Conservation (phyloP, 1,284 basidiomycete genomes). For the Cryptococcus amylolentus region DNA sequence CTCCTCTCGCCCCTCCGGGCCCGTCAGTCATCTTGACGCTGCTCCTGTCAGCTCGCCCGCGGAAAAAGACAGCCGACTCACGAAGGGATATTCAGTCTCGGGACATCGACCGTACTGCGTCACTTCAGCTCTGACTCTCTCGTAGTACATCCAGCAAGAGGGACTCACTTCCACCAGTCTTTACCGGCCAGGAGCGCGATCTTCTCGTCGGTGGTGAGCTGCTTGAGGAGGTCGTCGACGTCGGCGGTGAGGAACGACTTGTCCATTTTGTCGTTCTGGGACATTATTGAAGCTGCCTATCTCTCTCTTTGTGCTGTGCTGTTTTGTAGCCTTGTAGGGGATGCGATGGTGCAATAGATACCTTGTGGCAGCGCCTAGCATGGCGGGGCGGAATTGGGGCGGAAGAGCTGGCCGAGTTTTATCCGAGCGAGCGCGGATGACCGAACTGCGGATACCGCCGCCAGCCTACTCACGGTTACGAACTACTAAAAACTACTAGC, state of each 20-base stretch:
- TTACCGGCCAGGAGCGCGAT: slow-evolving; percentile 30
- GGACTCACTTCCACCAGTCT: slow-evolving; percentile 40
- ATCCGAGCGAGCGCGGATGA: no score
- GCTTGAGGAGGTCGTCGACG: slow-evolving; percentile 20
- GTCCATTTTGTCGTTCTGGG: slow-evolving; percentile 21
- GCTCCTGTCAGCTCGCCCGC: not conserved
- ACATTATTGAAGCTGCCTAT: not conserved
- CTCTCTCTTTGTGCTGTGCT: no score
- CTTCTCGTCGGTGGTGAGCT: slow-evolving; percentile 36
- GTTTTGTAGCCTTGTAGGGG: no score
- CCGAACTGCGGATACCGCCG: no score
- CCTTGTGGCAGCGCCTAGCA: no score
- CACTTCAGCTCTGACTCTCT: not conserved
- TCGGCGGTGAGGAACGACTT: slow-evolving; percentile 29
- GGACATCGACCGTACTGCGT: slow-evolving; percentile 31
- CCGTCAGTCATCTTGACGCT: slow-evolving; percentile 37
- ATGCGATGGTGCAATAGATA: no score
- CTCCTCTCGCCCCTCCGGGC: slow-evolving; percentile 37
- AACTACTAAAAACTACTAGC: no score
- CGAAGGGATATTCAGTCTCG: slow-evolving; percentile 39
- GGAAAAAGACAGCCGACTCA: not conserved
- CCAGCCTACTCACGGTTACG: no score
- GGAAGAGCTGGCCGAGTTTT: no score
- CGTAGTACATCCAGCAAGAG: not conserved
- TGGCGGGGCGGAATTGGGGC: no score